Evolutionary conservation across 2,329 filamentous ascomycete genomes (phyloP).

Genomic region (Fusarium ramigenum): DNA sequence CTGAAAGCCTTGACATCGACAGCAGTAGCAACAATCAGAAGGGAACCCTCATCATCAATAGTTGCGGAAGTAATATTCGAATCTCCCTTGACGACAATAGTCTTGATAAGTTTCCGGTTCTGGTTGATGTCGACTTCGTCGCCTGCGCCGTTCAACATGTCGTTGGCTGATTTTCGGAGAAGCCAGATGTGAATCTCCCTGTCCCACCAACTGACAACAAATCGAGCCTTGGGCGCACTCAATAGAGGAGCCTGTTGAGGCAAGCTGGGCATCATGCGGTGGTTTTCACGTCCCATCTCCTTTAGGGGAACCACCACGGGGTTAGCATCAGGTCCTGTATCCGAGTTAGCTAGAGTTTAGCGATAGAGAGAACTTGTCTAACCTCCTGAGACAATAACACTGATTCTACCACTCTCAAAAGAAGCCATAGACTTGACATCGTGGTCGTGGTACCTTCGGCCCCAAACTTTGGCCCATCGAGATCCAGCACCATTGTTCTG

Average conservation of each 20-base stretch:
- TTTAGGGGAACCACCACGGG: slow-evolving; percentile 82
- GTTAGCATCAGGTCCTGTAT: slow-evolving; percentile 80
- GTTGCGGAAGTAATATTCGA: slow-evolving; percentile 82
- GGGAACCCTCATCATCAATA: slow-evolving; percentile 75
- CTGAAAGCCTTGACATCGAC: slow-evolving; percentile 82
- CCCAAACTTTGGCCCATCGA: slow-evolving; percentile 87
- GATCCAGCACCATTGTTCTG: slow-evolving; percentile 66
- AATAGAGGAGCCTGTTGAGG: slow-evolving; percentile 80
- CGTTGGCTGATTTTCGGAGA: slow-evolving; percentile 56
- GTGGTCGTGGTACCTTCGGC: slow-evolving; percentile 87
- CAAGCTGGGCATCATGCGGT: slow-evolving; percentile 82
- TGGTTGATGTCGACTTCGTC: slow-evolving; percentile 57
- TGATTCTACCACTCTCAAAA: slow-evolving; percentile 85
- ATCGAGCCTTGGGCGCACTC: slow-evolving; percentile 76
- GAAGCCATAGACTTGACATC: slow-evolving; percentile 95
- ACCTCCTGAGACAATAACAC: slow-evolving; percentile 92
- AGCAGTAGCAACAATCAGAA: slow-evolving; percentile 80
- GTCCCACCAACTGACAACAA: slow-evolving; percentile 93
- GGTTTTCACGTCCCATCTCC: slow-evolving; percentile 80
- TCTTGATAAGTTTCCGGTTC: slow-evolving; percentile 73
- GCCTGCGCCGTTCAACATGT: slow-evolving; percentile 54
- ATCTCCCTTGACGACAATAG: slow-evolving; percentile 75
- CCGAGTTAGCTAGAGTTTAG: not conserved
- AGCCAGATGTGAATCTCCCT: slow-evolving; percentile 86
- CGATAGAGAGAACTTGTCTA: slow-evolving; percentile 43